A percentile compares a stretch with the other conserved stretches of the same genome.
phyloP scores from a whole-genome alignment of 202 grass and related monocot species.

The Zoysia matrella region DNA sequence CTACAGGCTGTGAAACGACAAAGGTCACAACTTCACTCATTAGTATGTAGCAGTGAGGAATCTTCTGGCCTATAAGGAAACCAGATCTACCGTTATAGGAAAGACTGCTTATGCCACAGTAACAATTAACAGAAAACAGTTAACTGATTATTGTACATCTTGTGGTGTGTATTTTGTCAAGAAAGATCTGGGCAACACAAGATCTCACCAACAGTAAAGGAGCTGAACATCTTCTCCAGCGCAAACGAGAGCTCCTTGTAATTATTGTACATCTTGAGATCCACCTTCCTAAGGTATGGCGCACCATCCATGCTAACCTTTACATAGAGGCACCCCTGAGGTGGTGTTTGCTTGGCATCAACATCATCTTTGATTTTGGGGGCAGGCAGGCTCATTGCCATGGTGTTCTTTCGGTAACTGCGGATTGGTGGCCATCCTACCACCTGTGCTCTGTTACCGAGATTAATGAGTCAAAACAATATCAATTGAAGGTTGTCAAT shows the following conservation, averaged over 20 bases:
- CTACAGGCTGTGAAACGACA: conserved; percentile 20
- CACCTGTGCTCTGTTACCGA: conserved; percentile 64
- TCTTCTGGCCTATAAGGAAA: conserved; percentile 6
- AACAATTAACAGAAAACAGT: not conserved
- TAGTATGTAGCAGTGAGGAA: conserved; percentile 1
- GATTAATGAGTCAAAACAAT: conserved; percentile 20
- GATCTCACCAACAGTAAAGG: conserved; percentile 69
- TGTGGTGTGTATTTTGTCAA: not conserved
- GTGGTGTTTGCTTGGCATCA: conserved; percentile 45
- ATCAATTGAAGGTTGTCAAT: not conserved
- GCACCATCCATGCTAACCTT: conserved; percentile 96
- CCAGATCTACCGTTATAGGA: conserved; percentile 24
- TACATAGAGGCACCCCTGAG: conserved; percentile 61
- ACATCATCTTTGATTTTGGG: conserved; percentile 64
- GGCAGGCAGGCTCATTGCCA: conserved; percentile 59
- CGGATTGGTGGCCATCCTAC: conserved; percentile 91
- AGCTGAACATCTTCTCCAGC: conserved; percentile 81
- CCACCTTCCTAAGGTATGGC: conserved; percentile 83
- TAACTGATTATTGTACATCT: not conserved
- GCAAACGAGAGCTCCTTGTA: conserved; percentile 76
- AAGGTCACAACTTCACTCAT: conserved; percentile 6
- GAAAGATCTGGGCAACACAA: conserved; percentile 20
- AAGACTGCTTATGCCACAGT: not conserved
- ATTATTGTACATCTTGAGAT: conserved; percentile 71
- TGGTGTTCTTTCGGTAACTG: conserved; percentile 76